These are phyloP conservation scores for Hypoxylon trugodes DNA, from an alignment of 495 filamentous ascomycete genomes.

Conservation along the genomic window DNA sequence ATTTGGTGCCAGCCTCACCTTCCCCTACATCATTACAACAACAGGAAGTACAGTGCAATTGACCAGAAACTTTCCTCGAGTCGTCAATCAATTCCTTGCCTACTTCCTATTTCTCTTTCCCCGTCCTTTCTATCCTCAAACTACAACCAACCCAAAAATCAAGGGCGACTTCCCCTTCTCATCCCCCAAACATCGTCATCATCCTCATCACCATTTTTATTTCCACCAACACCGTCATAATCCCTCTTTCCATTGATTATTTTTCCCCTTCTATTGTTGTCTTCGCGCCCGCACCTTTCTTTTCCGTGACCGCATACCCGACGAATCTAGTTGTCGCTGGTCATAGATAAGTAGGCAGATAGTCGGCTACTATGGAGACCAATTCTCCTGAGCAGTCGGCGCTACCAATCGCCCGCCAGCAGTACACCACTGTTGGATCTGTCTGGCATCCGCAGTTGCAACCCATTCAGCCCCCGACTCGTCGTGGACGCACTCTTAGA, in stretches of 20 bases:
- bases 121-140: too few relatives aligned
- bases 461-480: conserved; percentile 54
- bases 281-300: neutral
- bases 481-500: conserved; percentile 51
- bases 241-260: neutral
- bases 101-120: too few relatives aligned
- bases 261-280: neutral
- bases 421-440: conserved; percentile 58
- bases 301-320: too few relatives aligned
- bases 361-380: conserved; percentile 20
- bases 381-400: neutral
- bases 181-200: neutral
- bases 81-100: too few relatives aligned
- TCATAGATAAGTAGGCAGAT: neutral
- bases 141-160: too few relatives aligned
- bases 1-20: too few relatives aligned
- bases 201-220: conserved; percentile 8
- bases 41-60: too few relatives aligned
- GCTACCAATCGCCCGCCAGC: conserved; percentile 2
- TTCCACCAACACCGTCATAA: conserved; percentile 8
- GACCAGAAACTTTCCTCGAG: too few relatives aligned
- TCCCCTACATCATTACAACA: too few relatives aligned
- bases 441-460: conserved; percentile 52
- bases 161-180: neutral
- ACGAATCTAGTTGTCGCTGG: neutral